A percentile compares a stretch with the other conserved stretches of the same genome.
Conservation (phyloP, 192 early-diverging fungal species). For the Phycomyces nitens region DNA sequence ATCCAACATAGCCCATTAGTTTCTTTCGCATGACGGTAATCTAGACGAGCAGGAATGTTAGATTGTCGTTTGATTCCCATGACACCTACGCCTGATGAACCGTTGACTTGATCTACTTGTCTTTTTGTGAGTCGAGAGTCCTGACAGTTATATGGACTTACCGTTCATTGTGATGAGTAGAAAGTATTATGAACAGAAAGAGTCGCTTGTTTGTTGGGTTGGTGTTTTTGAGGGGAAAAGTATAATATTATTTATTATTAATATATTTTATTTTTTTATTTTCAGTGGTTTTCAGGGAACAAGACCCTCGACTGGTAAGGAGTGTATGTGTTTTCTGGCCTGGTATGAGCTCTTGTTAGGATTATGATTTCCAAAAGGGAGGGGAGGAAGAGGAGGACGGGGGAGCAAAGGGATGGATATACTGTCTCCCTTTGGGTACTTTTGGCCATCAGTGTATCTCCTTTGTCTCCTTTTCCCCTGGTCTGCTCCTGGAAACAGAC, state of each 20-base stretch:
- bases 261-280: no score
- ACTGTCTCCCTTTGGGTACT: no score
- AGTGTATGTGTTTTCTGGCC: no score
- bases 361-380: no score
- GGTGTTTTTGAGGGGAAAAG: neutral
- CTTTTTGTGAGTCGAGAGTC: neutral
- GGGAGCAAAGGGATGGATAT: no score
- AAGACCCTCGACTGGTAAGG: no score
- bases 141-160: neutral
- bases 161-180: neutral
- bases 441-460: no score
- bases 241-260: neutral
- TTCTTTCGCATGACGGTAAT: constrained; percentile 54
- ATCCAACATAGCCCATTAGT: constrained; percentile 92
- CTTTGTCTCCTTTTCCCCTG: neutral
- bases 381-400: no score
- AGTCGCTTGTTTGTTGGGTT: neutral
- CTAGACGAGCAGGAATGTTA: no score
- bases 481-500: neutral
- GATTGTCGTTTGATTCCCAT: no score
- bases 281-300: no score
- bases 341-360: no score
- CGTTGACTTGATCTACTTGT: constrained; percentile 12
- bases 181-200: neutral
- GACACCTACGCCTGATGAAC: constrained; percentile 11